Base-by-base conservation (phyloP, 495 filamentous ascomycete species). In the Rostrohypoxylon terebratum region DNA sequence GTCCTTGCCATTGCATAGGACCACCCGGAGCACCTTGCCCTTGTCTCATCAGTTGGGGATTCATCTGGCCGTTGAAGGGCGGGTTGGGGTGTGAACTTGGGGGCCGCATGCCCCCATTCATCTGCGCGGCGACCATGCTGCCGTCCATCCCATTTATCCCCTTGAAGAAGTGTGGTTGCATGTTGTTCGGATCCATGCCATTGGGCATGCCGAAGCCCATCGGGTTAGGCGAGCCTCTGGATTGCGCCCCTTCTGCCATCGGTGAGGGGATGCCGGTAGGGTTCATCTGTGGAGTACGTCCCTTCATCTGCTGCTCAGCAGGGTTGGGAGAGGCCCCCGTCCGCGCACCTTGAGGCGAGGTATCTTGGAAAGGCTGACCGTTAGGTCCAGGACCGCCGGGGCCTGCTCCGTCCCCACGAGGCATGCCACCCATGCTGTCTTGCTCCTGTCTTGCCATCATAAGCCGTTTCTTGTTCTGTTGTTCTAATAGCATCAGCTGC, bases 361-460 rank as follows among this genome's bases (percentile, higher is more conserved):
- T 91, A 61, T 92, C 90, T 73, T 90, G 81, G 82, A 87, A 85
- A 60, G 78, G 75, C 71, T 85, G 85, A 45, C 80, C 83, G 58
- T 85, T 88, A 36, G 86, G 83, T 63, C 83, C 85, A 58, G 87
- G 87, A 59, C 87, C 86, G 33, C 83, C 85, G 59, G 87, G 78
- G 25, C 78, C 77, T 63, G 77, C 83, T 64, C 88, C 88, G 63
- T 90, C 90, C 71, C 82, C 77, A 25, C 89, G 86, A 23, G 78
- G 81, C 23, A 80, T 80, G 10, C 62, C 74, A 45, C 84, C 82
- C 80, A 92, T 89, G 70, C 82, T 92, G 72, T 98, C 94, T 82
- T 98, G 95, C 80, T 98, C 96, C 81, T 97, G 93, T 47, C 96
- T 90, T 65, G 96, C 96, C 94, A 97, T 96, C 87, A 98, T 91